phyloP scores from a whole-genome alignment of 2,329 filamentous ascomycete species.

The Arthroderma uncinatum region DNA sequence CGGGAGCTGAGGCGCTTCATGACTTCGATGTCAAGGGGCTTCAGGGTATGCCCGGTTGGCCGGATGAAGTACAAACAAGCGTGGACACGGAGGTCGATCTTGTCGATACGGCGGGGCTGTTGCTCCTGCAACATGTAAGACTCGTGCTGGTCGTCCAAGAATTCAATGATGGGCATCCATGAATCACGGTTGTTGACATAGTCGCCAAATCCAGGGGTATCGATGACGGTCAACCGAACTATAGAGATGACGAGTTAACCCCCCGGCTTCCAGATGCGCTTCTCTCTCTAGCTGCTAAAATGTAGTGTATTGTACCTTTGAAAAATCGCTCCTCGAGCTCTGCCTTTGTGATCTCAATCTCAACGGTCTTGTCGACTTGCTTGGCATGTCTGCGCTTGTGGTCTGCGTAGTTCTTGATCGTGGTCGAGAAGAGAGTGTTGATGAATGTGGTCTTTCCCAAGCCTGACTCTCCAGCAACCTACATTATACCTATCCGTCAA shows the following conservation, averaged over 20 bases:
- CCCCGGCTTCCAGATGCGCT: not conserved
- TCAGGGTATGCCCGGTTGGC: constrained; percentile 93
- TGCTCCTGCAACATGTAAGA: constrained; percentile 99
- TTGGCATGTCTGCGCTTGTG: constrained; percentile 99
- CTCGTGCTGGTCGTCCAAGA: constrained; percentile 99
- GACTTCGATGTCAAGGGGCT: constrained; percentile 97
- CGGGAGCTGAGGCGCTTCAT: constrained; percentile 99
- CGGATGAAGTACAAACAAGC: constrained; percentile 98
- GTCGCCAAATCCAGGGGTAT: constrained; percentile 97
- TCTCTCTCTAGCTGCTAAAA: not conserved
- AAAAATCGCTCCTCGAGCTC: constrained; percentile 99
- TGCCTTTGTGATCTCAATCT: constrained; percentile 99
- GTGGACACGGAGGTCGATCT: constrained; percentile 98
- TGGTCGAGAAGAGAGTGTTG: constrained; percentile 99
- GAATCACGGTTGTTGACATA: constrained; percentile 99
- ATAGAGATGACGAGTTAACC: constrained; percentile 19
- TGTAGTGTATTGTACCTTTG: constrained; percentile 71
- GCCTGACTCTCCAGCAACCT: constrained; percentile 97
- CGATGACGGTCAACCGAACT: constrained; percentile 98
- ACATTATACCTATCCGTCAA: constrained; percentile 14
- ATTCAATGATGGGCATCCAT: constrained; percentile 99
- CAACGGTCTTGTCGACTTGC: constrained; percentile 98
- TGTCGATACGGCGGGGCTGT: constrained; percentile 93
- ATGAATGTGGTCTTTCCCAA: constrained; percentile 99
- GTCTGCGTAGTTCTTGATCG: constrained; percentile 99